phyloP scores from a whole-genome alignment of 2,329 filamentous ascomycete species.

The Dactylellina cionopaga region DNA sequence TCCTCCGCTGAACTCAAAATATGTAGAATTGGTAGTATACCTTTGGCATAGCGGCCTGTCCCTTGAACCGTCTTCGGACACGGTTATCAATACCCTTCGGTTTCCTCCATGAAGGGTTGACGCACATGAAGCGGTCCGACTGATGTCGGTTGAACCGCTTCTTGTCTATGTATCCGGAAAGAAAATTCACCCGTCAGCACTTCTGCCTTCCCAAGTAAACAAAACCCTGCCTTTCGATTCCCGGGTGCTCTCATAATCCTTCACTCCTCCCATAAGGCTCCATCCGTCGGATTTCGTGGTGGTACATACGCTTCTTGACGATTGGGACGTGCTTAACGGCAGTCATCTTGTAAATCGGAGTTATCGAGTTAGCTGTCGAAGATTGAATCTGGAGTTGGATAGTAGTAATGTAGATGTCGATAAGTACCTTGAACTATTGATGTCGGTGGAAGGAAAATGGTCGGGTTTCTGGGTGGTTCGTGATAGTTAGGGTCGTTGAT shows the following conservation, averaged over 20 bases:
- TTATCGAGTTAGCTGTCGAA: slow-evolving; percentile 21
- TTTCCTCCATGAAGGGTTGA: slow-evolving; percentile 94
- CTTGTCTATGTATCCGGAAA: slow-evolving; percentile 71
- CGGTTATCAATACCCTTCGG: slow-evolving; percentile 99
- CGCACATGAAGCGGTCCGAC: slow-evolving; percentile 94
- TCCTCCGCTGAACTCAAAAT: too few relatives aligned
- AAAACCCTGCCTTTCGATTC: not conserved
- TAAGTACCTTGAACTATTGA: slow-evolving; percentile 43
- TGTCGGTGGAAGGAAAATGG: slow-evolving; percentile 6
- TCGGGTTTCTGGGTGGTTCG: slow-evolving; percentile 6
- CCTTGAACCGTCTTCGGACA: slow-evolving; percentile 96
- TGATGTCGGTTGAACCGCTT: slow-evolving; percentile 98
- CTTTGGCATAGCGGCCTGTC: slow-evolving; percentile 95
- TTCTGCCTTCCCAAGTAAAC: slow-evolving; percentile 5
- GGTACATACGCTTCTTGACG: slow-evolving; percentile 98
- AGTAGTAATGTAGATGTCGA: slow-evolving; percentile 1
- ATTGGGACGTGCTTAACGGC: slow-evolving; percentile 99
- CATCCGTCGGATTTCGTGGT: slow-evolving; percentile 47
- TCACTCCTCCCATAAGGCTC: not conserved
- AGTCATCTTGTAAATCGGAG: slow-evolving; percentile 76
- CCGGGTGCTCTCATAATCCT: not conserved
- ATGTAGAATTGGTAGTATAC: slow-evolving; percentile 72
- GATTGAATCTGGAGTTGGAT: not conserved
- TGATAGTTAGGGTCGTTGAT: slow-evolving; percentile 1
- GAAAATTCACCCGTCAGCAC: slow-evolving; percentile 60